phyloP scores from a whole-genome alignment of 2,329 filamentous ascomycete genomes.

The Phialophora verrucosa region DNA sequence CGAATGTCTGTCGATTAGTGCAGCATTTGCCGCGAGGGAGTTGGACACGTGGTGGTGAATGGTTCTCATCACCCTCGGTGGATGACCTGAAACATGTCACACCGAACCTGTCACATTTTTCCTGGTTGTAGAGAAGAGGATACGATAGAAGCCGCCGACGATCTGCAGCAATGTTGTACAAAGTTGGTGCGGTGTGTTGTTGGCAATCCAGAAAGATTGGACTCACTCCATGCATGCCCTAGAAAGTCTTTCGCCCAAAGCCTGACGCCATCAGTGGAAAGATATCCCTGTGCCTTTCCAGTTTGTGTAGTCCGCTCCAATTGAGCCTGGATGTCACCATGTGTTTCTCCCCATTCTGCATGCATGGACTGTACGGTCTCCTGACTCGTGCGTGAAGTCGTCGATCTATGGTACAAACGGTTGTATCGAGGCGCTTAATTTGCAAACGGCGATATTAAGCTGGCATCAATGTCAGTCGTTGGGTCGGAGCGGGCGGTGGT shows the following conservation, averaged over 20 bases:
- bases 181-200: not conserved
- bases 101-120: not conserved
- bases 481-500: not conserved
- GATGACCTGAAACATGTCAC: not conserved
- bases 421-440: conserved; percentile 25
- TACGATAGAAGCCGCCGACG: not conserved
- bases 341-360: not conserved
- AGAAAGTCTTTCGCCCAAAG: not conserved
- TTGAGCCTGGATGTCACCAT: not conserved
- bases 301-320: not conserved
- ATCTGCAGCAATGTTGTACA: not conserved
- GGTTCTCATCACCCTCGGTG: not conserved
- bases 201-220: not conserved
- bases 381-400: not conserved
- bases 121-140: not conserved
- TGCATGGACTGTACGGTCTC: not conserved
- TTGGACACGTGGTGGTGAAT: not conserved
- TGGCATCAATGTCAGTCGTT: conserved; percentile 21
- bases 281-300: not conserved
- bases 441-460: conserved; percentile 40
- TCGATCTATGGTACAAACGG: conserved; percentile 28
- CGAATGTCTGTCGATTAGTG: not conserved
- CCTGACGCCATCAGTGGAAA: not conserved
- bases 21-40: not conserved
- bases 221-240: not conserved